Percentiles rank a stretch among this genome's conserved stretches.
These are phyloP conservation scores for Hypomyces rosellus DNA, from an alignment of 2,329 filamentous ascomycete genomes.

Conservation along the genomic window DNA sequence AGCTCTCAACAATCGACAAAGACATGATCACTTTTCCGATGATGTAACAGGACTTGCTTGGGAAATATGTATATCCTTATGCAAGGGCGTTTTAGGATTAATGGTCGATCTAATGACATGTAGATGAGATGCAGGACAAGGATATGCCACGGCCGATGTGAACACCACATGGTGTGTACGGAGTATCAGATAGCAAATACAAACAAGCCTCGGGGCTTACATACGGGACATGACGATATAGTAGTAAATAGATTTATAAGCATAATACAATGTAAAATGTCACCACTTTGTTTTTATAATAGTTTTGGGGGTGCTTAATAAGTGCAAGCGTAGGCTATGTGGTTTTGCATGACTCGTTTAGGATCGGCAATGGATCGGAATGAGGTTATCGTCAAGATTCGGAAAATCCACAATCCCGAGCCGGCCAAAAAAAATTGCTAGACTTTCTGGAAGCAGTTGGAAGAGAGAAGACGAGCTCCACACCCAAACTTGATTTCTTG, in stretches of 20 bases:
- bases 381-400: conserved; percentile 12
- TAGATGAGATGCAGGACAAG: too few relatives aligned
- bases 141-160: background rate
- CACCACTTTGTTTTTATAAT: background rate
- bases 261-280: background rate
- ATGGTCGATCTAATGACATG: too few relatives aligned
- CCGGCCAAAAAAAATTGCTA: conserved; percentile 31
- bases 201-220: background rate
- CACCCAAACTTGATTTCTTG: conserved; percentile 12
- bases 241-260: background rate
- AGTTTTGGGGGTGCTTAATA: background rate
- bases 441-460: conserved; percentile 36
- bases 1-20: conserved; percentile 31
- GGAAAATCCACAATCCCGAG: conserved; percentile 31
- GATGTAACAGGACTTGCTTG: background rate
- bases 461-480: conserved; percentile 26
- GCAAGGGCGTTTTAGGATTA: background rate
- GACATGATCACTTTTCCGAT: background rate
- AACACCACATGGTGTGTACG: background rate
- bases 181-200: background rate
- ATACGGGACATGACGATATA: background rate
- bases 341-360: too few relatives aligned
- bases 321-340: background rate
- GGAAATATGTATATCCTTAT: background rate
- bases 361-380: too few relatives aligned